Evolutionary conservation across 2,329 filamentous ascomycete species (phyloP), one percentile per base, ranked within the genome.

Genomic region (Kalaharituber pfeilii): DNA sequence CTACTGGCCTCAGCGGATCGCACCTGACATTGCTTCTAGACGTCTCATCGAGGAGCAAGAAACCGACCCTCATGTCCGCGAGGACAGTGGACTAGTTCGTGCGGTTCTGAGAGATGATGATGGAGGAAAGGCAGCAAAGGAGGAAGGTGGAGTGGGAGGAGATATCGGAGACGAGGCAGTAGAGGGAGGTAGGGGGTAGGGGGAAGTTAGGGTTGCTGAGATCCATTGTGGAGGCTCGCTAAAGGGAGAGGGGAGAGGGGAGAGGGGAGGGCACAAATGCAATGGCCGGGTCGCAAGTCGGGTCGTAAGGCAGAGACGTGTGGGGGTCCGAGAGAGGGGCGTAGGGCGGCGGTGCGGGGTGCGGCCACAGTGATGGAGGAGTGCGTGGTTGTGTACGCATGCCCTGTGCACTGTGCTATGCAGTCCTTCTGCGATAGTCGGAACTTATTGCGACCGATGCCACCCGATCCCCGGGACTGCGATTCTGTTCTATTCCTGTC

Each of bases 151-250:
- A 73, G 76, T 98, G 98, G 59, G 79, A 79, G 68, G 86, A 78
- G 60, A 98, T 80, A 69, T 95, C 86, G 70, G 87, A 80, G 67
- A 98, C 88, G 53, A 95, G 76, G 61, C 75, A 73, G 77, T 91
- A 98, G 62, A 98, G 80, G 1, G 78, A 73, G 3, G 69, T 64
- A 28, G 73, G 0, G 80, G 71, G 72, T 93, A 93, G 13, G 84
- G 83, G 13, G 96, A 81, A 3, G 75, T 82, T 57, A 86, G 83
- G 20, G 75, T 74, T 9, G 86, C 87, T 51, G 76, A 78, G 55
- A 96, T 75, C 60, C 72, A 78, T 65, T 88, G 84, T 5, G 67
- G 68, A 42, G 65, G 63, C 39, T 65, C 63, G 45, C 66, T 59
- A 24, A 66, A 62, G 60, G 63, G 62, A 49, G 69, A 69, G 54